Conservation (phyloP, 2,329 filamentous ascomycete genomes). For the Claviceps pusilla region DNA sequence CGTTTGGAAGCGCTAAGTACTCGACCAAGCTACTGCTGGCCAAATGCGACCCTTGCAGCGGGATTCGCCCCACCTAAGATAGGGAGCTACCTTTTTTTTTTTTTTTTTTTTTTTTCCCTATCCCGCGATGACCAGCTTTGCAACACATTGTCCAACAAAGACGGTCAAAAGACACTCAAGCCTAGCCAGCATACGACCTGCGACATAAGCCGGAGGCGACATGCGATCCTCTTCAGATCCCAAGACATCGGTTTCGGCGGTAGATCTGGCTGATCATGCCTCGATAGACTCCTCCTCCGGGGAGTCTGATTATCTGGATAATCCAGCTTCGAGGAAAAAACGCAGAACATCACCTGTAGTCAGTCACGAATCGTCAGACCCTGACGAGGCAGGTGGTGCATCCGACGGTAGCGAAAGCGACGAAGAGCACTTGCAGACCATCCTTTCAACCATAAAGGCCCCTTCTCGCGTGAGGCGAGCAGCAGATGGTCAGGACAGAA, state of each 20-base stretch:
- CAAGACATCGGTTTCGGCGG: background rate
- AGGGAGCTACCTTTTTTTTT: background rate
- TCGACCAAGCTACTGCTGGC: background rate
- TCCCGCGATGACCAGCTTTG: background rate
- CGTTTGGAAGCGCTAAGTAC: background rate
- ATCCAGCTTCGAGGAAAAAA: constrained; percentile 28
- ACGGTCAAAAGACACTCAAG: background rate
- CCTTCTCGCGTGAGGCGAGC: constrained; percentile 39
- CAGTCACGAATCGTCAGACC: constrained; percentile 11
- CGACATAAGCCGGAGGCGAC: background rate
- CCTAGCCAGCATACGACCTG: background rate
- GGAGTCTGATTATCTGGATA: constrained; percentile 37
- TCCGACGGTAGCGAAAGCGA: constrained; percentile 20
- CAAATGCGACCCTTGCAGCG: background rate
- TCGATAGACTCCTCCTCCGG: constrained; percentile 14
- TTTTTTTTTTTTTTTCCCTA: background rate
- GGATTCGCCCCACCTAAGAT: constrained; percentile 1
- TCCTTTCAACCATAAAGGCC: constrained; percentile 29
- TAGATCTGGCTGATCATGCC: background rate
- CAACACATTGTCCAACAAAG: background rate
- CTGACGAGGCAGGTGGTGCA: constrained; percentile 11
- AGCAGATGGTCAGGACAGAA: constrained; percentile 8
- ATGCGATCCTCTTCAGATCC: background rate
- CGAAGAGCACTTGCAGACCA: constrained; percentile 17
- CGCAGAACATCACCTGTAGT: constrained; percentile 23